Conservation (phyloP, 495 filamentous ascomycete genomes). For the Aspergillus campestris region DNA sequence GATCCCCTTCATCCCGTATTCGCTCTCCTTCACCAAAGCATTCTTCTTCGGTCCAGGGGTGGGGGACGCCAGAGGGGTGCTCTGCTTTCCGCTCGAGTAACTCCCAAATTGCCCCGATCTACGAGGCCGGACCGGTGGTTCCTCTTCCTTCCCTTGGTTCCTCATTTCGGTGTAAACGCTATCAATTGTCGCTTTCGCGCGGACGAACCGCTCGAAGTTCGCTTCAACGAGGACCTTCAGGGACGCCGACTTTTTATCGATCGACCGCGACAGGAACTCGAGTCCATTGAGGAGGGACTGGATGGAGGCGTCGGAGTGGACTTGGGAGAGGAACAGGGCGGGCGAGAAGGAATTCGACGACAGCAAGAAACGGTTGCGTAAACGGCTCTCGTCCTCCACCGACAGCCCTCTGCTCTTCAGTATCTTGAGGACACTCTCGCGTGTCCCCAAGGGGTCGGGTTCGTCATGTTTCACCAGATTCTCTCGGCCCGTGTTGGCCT, state of each 20-base stretch:
- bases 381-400: constrained; percentile 72
- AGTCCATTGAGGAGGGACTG: constrained; percentile 70
- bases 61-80: constrained; percentile 21
- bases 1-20: constrained; percentile 88
- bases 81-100: constrained; percentile 41
- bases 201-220: constrained; percentile 96
- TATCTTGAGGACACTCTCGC: constrained; percentile 74
- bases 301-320: constrained; percentile 76
- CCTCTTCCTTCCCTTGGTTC: constrained; percentile 64
- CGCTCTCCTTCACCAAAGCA: constrained; percentile 83
- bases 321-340: constrained; percentile 81
- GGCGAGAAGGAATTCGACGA: constrained; percentile 95
- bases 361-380: constrained; percentile 86
- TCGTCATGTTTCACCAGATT: constrained; percentile 82
- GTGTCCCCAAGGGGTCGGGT: constrained; percentile 75
- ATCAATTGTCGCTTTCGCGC: constrained; percentile 93
- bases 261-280: constrained; percentile 73
- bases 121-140: constrained; percentile 45
- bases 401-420: constrained; percentile 67
- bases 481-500: constrained; percentile 56
- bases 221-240: constrained; percentile 92
- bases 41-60: constrained; percentile 57
- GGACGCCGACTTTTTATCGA: constrained; percentile 94
- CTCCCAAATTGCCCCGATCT: constrained; percentile 53
- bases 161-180: constrained; percentile 98